phyloP scores from a whole-genome alignment of 129 eudicot genomes.

The Centaurea solstitialis region DNA sequence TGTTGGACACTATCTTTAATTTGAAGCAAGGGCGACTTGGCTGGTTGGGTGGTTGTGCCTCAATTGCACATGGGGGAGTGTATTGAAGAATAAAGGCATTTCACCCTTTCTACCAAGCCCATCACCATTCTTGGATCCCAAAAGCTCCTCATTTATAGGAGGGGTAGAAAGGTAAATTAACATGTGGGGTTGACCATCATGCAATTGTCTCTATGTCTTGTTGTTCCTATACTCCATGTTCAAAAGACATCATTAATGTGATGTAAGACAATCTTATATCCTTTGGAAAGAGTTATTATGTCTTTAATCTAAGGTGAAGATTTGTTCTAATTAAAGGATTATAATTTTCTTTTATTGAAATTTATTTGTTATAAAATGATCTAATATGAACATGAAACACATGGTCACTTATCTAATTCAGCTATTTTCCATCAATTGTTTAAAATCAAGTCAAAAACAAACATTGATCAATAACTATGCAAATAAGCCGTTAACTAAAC shows the following conservation, averaged over 20 bases:
- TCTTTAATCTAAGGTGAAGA: not conserved
- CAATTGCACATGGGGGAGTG: conserved; percentile 18
- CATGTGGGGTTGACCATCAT: conserved; percentile 22
- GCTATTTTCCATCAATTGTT: not conserved
- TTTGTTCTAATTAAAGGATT: not conserved
- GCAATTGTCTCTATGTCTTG: not conserved
- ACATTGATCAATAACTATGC: not conserved
- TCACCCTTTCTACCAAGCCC: conserved; percentile 13
- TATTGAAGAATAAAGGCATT: conserved; percentile 16
- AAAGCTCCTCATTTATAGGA: conserved; percentile 17
- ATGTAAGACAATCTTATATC: conserved; percentile 11
- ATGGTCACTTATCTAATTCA: not conserved
- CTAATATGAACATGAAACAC: not conserved
- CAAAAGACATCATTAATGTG: conserved; percentile 21
- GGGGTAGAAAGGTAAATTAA: conserved; percentile 2
- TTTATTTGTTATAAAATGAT: too few relatives aligned
- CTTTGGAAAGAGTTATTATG: conserved; percentile 7
- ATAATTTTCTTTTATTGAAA: too few relatives aligned
- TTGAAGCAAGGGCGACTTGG: conserved; percentile 27
- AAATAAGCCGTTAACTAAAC: not conserved
- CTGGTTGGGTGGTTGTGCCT: conserved; percentile 16
- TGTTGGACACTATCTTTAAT: conserved; percentile 13
- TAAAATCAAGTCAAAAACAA: not conserved
- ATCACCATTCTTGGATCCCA: conserved; percentile 4
- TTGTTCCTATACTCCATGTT: conserved; percentile 1